These are phyloP conservation scores for Paraphoma chrysanthemicola DNA, from an alignment of 2,329 filamentous ascomycete species.

Conservation along the genomic window DNA sequence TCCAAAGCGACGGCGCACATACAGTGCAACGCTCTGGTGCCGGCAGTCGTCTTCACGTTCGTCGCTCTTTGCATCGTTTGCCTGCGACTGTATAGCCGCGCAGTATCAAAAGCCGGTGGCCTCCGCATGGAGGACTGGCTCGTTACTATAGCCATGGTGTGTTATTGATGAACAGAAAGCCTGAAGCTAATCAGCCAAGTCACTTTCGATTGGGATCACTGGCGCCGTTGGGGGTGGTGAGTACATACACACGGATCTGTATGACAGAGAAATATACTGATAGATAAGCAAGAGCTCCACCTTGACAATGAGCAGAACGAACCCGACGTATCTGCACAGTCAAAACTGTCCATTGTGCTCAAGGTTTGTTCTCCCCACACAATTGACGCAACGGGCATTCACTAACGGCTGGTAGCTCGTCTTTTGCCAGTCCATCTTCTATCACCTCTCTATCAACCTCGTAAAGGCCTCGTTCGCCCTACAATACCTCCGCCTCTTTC, in stretches of 20 bases:
- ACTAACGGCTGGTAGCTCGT: slow-evolving; percentile 26
- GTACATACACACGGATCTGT: too few relatives aligned
- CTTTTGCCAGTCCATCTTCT: slow-evolving; percentile 38
- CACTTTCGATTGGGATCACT: slow-evolving; percentile 36
- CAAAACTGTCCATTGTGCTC: slow-evolving; percentile 20
- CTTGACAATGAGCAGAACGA: slow-evolving; percentile 2
- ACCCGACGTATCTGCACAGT: neutral
- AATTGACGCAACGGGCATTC: too few relatives aligned
- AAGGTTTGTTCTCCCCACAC: slow-evolving; percentile 15
- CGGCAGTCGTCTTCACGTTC: slow-evolving; percentile 30
- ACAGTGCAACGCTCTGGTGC: slow-evolving; percentile 27
- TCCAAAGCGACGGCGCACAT: slow-evolving; percentile 31
- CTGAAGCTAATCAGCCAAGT: slow-evolving; percentile 16
- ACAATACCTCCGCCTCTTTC: slow-evolving; percentile 41
- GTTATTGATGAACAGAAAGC: slow-evolving; percentile 1
- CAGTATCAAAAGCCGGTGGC: slow-evolving; percentile 15
- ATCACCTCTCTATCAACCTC: slow-evolving; percentile 40
- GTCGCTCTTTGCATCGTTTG: slow-evolving; percentile 31
- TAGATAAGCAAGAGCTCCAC: slow-evolving; percentile 14
- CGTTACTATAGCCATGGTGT: slow-evolving; percentile 34
- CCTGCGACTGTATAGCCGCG: slow-evolving; percentile 38
- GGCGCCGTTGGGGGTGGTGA: slow-evolving; percentile 32
- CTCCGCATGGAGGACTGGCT: slow-evolving; percentile 35
- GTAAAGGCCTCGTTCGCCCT: slow-evolving; percentile 42
- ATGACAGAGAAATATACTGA: too few relatives aligned